Base-by-base conservation (phyloP, 2,329 filamentous ascomycete species). In the Aspergillus caelatus region DNA sequence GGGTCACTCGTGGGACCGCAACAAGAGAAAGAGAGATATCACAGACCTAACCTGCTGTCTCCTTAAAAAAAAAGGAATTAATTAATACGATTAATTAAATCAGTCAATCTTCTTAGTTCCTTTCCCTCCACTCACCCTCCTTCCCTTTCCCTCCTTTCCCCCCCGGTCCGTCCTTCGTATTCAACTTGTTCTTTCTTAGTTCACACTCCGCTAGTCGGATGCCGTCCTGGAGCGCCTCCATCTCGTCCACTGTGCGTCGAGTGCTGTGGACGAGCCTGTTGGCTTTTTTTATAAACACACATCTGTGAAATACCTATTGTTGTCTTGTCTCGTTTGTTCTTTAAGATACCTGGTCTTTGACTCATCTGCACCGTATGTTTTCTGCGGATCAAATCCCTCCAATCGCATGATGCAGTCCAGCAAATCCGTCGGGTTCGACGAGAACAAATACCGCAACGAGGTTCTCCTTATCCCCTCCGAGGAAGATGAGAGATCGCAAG, bases 401-500 rank as follows among this genome's bases (percentile, higher is more conserved):
- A 71, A 70, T 71, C 62, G 60, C 60, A 69, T 54, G 54, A 75
- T 75, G 72, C 69, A 69, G 52, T 58, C 65, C 32, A 58, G 57
- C 28, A 60, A 69, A n/a, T 58, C 56, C 48, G 39, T 60, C 46
- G 64, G 54, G 39, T 64, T 80, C 50, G 78, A 80, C 61, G 74
- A 79, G 61, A 70, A 71, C 56, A 70, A 72, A 67, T 81, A 81
- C 68, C 75, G 77, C 61, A 64, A 60, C 23, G 71, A 75, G 41
- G 78, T 81, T 53, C 75, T 81, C 28, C 67, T 64, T 4, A 68
- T 78, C 34, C 58, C 69, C 26, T 71, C 75, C n/a, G 70, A 70
- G 41, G 72, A 77, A 62, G 73, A 75, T 12, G 79, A 81, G 68
- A 69, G 74, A 61, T 73, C 74, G 62, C 70, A 75, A 43, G 77